phyloP scores from a whole-genome alignment of 2,329 filamentous ascomycete species.

The Aspergillus aculeatus region DNA sequence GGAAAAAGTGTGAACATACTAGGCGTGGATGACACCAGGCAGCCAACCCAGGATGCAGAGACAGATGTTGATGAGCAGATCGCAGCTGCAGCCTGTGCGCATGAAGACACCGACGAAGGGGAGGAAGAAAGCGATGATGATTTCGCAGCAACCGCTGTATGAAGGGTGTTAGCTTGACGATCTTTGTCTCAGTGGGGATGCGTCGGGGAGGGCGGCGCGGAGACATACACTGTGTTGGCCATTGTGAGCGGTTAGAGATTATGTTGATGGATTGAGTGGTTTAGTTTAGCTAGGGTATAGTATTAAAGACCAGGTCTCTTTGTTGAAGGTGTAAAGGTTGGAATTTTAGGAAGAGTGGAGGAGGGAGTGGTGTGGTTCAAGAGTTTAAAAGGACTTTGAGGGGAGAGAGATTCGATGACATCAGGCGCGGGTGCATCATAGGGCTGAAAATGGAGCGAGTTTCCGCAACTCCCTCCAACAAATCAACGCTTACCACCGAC shows the following conservation, averaged over 20 bases:
- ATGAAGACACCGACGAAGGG: constrained; percentile 7
- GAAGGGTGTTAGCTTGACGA: not conserved
- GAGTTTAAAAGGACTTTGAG: not conserved
- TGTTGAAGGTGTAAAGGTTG: not conserved
- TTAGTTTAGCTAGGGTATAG: not conserved
- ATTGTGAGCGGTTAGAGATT: not conserved
- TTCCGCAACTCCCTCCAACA: not conserved
- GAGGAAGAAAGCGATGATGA: constrained; percentile 7
- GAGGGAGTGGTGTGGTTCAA: not conserved
- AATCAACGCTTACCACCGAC: too few relatives aligned
- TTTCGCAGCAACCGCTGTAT: constrained; percentile 2
- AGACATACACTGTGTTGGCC: constrained; percentile 1
- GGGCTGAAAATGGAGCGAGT: constrained; percentile 6
- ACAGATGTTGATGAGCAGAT: constrained; percentile 8
- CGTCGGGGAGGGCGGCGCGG: not conserved
- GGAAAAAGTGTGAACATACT: not conserved
- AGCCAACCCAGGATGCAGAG: constrained; percentile 6
- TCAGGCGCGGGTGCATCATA: constrained; percentile 2
- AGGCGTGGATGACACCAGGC: constrained; percentile 6
- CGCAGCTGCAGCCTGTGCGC: constrained; percentile 6
- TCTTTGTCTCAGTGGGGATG: fast-evolving
- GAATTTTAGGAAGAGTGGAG: too few relatives aligned
- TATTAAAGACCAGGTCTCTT: too few relatives aligned
- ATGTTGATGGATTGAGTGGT: not conserved
- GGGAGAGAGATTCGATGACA: not conserved